Conservation (phyloP, 2,329 filamentous ascomycete genomes). For the Zymoseptoria crescenta region DNA sequence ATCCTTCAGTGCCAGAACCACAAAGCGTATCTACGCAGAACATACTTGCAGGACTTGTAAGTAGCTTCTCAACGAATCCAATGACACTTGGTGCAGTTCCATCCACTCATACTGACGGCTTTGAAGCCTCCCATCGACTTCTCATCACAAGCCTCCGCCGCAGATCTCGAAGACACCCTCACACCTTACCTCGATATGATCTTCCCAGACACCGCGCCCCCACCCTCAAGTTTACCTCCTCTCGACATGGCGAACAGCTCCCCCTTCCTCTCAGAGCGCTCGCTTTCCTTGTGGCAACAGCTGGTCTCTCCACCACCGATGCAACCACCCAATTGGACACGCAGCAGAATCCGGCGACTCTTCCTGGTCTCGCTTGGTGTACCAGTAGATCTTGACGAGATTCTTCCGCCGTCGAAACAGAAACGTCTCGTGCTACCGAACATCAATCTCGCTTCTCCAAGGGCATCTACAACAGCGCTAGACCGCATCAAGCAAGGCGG, state of each 20-base stretch:
- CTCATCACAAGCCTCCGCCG: slow-evolving; percentile 30
- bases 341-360: slow-evolving; percentile 84
- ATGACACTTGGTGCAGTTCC: background rate
- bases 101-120: background rate
- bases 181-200: slow-evolving; percentile 60
- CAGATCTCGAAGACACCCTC: slow-evolving; percentile 53
- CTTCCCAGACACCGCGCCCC: slow-evolving; percentile 48
- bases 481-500: slow-evolving; percentile 32
- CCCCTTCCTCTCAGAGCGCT: slow-evolving; percentile 76
- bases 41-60: slow-evolving; percentile 42
- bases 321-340: slow-evolving; percentile 95
- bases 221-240: slow-evolving; percentile 19
- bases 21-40: slow-evolving; percentile 28
- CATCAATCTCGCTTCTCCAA: slow-evolving; percentile 42
- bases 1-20: slow-evolving; percentile 19
- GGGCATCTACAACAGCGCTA: slow-evolving; percentile 23
- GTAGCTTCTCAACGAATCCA: slow-evolving; percentile 25
- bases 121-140: slow-evolving; percentile 19
- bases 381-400: slow-evolving; percentile 93
- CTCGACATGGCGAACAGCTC: slow-evolving; percentile 33
- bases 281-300: slow-evolving; percentile 90
- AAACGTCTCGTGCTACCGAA: slow-evolving; percentile 94
- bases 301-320: slow-evolving; percentile 89
- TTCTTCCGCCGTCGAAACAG: slow-evolving; percentile 91
- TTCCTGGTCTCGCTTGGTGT: slow-evolving; percentile 95